phyloP scores from a whole-genome alignment of 1,284 basidiomycete genomes.

The Sporisorium graminicola region DNA sequence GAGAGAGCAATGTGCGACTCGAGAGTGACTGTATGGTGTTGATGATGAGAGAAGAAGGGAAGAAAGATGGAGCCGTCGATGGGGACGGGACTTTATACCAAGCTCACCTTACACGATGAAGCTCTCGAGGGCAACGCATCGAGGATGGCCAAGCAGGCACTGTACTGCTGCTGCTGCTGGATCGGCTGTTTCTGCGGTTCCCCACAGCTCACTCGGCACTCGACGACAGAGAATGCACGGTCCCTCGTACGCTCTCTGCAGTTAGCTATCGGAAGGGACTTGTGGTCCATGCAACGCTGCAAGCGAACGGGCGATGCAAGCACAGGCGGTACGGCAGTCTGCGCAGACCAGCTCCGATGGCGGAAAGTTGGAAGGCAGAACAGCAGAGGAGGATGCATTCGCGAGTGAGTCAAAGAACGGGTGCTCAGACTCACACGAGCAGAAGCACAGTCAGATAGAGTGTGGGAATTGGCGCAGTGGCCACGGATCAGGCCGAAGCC shows the following conservation, averaged over 20 bases:
- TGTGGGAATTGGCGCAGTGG: constrained; percentile 1
- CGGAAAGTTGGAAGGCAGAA: neutral
- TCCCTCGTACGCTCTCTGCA: constrained; percentile 6
- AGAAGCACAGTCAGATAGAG: constrained; percentile 6
- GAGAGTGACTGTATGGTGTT: constrained; percentile 24
- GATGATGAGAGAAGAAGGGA: constrained; percentile 26
- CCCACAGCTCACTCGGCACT: neutral
- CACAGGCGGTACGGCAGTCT: neutral
- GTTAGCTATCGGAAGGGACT: neutral
- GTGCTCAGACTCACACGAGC: constrained; percentile 5
- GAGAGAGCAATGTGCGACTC: constrained; percentile 27
- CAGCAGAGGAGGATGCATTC: neutral
- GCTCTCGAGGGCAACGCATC: neutral
- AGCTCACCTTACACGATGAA: constrained; percentile 11
- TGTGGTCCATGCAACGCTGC: neutral
- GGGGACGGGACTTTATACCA: constrained; percentile 31
- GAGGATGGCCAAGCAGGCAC: constrained; percentile 18
- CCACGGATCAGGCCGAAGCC: constrained; percentile 12
- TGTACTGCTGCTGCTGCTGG: constrained; percentile 1
- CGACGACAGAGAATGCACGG: constrained; percentile 15
- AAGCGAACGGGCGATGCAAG: neutral
- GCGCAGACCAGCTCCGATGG: neutral
- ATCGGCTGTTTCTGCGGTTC: neutral
- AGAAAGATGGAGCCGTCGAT: constrained; percentile 2
- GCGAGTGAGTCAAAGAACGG: neutral